Evolutionary conservation across 305 asterid genomes (phyloP).

Genomic region (Ajuga reptans): DNA sequence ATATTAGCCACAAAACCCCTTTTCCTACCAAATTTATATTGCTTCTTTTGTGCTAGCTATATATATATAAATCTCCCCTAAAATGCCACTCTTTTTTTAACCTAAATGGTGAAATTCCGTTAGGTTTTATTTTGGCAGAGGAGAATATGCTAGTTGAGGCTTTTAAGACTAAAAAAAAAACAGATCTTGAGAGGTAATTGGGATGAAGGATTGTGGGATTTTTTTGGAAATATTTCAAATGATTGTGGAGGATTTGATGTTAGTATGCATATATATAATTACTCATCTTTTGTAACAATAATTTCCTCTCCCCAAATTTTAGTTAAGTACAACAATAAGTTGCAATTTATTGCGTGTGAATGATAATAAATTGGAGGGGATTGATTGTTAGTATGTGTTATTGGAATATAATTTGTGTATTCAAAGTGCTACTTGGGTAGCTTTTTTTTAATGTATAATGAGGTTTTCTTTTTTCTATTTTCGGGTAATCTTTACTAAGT

Average conservation of each 20-base stretch:
- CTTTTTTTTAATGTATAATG: not conserved
- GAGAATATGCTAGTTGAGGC: constrained; percentile 24
- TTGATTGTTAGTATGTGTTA: not conserved
- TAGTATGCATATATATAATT: not conserved
- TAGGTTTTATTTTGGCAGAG: constrained; percentile 37
- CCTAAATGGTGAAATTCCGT: constrained; percentile 30
- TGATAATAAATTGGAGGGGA: not conserved
- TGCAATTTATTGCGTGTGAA: constrained; percentile 6
- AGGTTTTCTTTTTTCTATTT: not conserved
- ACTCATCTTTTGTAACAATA: not conserved
- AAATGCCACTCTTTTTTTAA: constrained; percentile 25
- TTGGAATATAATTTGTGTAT: not conserved
- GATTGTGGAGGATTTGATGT: constrained; percentile 7
- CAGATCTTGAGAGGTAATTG: not conserved
- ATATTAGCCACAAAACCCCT: not conserved
- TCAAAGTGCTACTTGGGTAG: not conserved
- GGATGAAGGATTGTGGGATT: not conserved
- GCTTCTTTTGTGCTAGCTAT: constrained; percentile 14
- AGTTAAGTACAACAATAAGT: not conserved
- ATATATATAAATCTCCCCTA: not conserved
- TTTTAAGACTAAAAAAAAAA: constrained; percentile 1
- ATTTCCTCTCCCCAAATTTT: not conserved
- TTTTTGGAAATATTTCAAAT: not conserved
- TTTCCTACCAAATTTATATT: not conserved
- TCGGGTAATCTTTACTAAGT: too few relatives aligned